phyloP scores from a whole-genome alignment of 192 early-diverging fungal genomes.

The Entomortierella chlamydospora region DNA sequence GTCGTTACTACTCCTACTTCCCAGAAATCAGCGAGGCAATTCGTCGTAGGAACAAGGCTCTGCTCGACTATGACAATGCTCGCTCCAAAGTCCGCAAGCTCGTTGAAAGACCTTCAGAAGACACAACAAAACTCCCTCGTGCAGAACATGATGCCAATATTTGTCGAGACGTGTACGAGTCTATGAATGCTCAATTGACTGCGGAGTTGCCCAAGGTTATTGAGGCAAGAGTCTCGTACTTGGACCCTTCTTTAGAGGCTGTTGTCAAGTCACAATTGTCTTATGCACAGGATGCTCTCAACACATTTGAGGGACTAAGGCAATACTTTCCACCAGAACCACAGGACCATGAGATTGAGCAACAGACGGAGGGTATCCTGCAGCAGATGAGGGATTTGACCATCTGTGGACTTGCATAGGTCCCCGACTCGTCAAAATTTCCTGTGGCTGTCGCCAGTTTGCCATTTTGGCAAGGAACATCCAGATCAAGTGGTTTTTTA shows the following conservation, averaged over 20 bases:
- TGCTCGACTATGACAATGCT: conserved; percentile 90
- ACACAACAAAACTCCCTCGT: conserved; percentile 69
- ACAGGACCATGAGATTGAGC: conserved; percentile 68
- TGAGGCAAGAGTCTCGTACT: conserved; percentile 87
- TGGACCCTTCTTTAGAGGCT: conserved; percentile 97
- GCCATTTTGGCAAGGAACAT: no score
- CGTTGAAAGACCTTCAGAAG: conserved; percentile 82
- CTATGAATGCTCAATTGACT: conserved; percentile 84
- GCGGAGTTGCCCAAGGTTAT: conserved; percentile 92
- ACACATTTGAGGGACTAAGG: conserved; percentile 75
- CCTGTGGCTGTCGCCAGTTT: no score
- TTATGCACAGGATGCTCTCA: conserved; percentile 87
- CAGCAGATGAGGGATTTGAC: conserved; percentile 89
- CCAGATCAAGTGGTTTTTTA: no score
- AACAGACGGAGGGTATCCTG: conserved; percentile 83
- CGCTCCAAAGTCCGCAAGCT: conserved; percentile 80
- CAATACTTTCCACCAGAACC: conserved; percentile 69
- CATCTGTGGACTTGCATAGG: conserved; percentile 83
- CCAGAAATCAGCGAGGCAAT: conserved; percentile 96
- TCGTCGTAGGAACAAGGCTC: conserved; percentile 86
- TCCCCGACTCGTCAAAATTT: no score
- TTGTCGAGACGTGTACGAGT: conserved; percentile 83
- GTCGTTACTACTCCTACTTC: conserved; percentile 86
- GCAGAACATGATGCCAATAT: conserved; percentile 87
- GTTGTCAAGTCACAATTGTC: conserved; percentile 93